These are phyloP conservation scores for Nicotiana sylvestris DNA, from an alignment of 257 asterid species.

Conservation along the genomic window DNA sequence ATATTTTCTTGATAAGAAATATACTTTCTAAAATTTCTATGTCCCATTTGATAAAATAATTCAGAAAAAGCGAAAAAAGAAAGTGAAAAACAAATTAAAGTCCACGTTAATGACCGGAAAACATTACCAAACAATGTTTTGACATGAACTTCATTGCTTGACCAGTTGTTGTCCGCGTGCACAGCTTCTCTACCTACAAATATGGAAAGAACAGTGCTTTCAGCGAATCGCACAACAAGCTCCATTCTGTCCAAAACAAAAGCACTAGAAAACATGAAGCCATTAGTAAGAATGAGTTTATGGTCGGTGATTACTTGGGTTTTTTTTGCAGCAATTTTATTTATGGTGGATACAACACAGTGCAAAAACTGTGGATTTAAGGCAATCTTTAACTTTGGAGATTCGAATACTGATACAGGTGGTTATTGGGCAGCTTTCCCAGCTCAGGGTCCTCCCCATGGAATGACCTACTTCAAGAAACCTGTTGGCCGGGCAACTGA, in stretches of 20 bases:
- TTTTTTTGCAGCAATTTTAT: conserved; percentile 18
- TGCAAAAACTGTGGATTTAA: conserved; percentile 35
- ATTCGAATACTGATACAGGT: conserved; percentile 69
- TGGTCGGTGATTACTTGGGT: conserved; percentile 10
- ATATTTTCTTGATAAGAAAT: not conserved
- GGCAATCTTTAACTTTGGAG: conserved; percentile 74
- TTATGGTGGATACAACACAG: not conserved
- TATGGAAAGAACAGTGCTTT: not conserved
- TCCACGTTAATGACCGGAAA: not conserved
- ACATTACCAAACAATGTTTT: not conserved
- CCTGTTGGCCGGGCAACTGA: conserved; percentile 80
- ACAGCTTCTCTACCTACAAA: not conserved
- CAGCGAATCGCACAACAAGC: not conserved
- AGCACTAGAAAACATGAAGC: not conserved
- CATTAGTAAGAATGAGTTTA: conserved; percentile 24
- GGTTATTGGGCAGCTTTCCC: conserved; percentile 82
- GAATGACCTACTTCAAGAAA: conserved; percentile 78
- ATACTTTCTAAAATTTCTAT: not conserved
- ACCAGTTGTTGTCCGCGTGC: not conserved
- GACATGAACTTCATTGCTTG: not conserved
- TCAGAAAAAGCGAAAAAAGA: not conserved
- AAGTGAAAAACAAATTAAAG: not conserved
- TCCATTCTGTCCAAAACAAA: not conserved
- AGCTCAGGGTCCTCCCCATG: conserved; percentile 48
- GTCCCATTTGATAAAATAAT: not conserved